Evolutionary conservation across 1,284 basidiomycete species (phyloP), one percentile per base, ranked within the genome.

Genomic region (Apiotrichum sp.): DNA sequence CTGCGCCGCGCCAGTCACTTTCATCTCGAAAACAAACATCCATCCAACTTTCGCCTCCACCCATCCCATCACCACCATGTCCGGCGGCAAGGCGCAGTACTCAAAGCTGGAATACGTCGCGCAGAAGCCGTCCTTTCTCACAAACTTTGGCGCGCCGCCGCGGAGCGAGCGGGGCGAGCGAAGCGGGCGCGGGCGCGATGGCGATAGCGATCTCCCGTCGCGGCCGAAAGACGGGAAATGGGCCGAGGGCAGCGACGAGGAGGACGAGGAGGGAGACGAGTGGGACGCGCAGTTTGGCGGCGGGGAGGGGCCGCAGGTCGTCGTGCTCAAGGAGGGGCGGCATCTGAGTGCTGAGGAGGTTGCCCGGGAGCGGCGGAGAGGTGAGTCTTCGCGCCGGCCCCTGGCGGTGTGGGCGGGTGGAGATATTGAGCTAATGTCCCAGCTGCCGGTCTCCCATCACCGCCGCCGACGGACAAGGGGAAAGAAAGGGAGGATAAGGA

Each of bases 231-330:
- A 72, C 13, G 72, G 71, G 9, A 35, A 63, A 49, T 74, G 72
- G 72, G 70, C 72, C 0, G 48, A 56, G 7, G 71, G 69, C 6
- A 63, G 60, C 47, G 71, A 71, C 55, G 67, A 67, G 47, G 53
- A 54, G 50, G 38, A 52, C 49, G 80, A 87, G 36, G 85, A 85
- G 0, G 82, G 80, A 32, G 83, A 84, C 58, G 83, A 89, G 62
- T 84, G 83, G 43, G 86, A 86, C 45, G 87, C 84, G 65, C 84
- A 80, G 22, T 84, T 84, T 55, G 87, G 89, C 16, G 83, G 73
- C 0, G 89, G 92, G 63, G 89, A 93, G 74, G 84, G 82, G 62
- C 89, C 89, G 7, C 87, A 89, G 70, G 83, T 93, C 3, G 87
- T 93, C 2, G 89, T 93, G 8, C 71, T 93, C 63, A 88, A 82